Conservation (phyloP, 2,329 filamentous ascomycete genomes). For the Claviceps monticola region DNA sequence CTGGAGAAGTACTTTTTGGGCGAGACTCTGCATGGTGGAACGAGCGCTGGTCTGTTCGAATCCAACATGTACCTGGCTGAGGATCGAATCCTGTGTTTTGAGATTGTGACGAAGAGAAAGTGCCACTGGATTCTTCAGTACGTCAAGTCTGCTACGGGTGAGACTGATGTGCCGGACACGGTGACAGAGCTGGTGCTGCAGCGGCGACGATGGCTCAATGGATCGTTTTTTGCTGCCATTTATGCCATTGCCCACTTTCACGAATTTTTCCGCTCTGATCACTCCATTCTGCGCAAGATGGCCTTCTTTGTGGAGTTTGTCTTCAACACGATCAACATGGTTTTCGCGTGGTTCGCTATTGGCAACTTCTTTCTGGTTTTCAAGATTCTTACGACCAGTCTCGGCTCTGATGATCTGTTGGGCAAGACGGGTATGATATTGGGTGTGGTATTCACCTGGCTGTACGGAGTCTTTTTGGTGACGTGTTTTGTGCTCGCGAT, state of each 20-base stretch:
- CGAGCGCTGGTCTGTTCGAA: slow-evolving; percentile 89
- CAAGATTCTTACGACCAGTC: slow-evolving; percentile 82
- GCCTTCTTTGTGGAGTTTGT: slow-evolving; percentile 86
- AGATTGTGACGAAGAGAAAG: slow-evolving; percentile 92
- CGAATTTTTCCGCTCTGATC: slow-evolving; percentile 87
- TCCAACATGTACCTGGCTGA: slow-evolving; percentile 99
- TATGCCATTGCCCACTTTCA: slow-evolving; percentile 93
- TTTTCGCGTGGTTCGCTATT: slow-evolving; percentile 97
- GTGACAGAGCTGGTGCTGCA: slow-evolving; percentile 94
- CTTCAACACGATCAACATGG: slow-evolving; percentile 92
- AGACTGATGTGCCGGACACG: slow-evolving; percentile 90
- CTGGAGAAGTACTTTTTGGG: slow-evolving; percentile 95
- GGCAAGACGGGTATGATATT: slow-evolving; percentile 67
- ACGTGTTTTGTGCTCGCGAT: slow-evolving; percentile 91
- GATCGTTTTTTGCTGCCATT: slow-evolving; percentile 93
- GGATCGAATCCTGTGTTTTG: slow-evolving; percentile 97
- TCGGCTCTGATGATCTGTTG: slow-evolving; percentile 56
- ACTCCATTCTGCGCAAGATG: slow-evolving; percentile 74
- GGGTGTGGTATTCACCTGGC: slow-evolving; percentile 86
- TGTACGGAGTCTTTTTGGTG: slow-evolving; percentile 82
- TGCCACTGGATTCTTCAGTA: slow-evolving; percentile 97
- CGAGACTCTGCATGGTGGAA: slow-evolving; percentile 86
- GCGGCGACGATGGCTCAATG: slow-evolving; percentile 92
- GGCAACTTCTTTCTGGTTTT: slow-evolving; percentile 99
- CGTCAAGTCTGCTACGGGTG: slow-evolving; percentile 91